A percentile compares a stretch with the other conserved stretches of the same genome.
Conservation (phyloP, 805 yeast genomes). For the Candida taoyuanica region DNA sequence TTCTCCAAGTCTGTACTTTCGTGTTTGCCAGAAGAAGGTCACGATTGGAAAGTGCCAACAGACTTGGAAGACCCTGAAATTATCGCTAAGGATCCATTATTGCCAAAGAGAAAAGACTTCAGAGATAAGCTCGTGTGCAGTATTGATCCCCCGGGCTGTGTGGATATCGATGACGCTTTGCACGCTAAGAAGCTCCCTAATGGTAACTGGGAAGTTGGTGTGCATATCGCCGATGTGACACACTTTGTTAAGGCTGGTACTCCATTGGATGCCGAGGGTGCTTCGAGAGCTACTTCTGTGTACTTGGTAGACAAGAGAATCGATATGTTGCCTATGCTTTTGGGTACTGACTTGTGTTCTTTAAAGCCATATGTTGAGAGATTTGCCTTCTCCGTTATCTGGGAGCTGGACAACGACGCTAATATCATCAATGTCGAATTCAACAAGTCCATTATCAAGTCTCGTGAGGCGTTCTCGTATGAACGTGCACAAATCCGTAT, state of each 20-base stretch:
- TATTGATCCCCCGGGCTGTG: slow-evolving; percentile 97
- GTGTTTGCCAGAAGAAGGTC: slow-evolving; percentile 92
- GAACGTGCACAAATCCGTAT: slow-evolving; percentile 90
- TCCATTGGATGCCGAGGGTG: slow-evolving; percentile 92
- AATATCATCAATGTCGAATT: slow-evolving; percentile 74
- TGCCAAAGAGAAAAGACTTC: slow-evolving; percentile 69
- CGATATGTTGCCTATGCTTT: slow-evolving; percentile 93
- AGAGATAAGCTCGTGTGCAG: slow-evolving; percentile 89
- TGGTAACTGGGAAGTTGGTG: slow-evolving; percentile 97
- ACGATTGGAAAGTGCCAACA: slow-evolving; percentile 86
- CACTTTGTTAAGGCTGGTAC: slow-evolving; percentile 94
- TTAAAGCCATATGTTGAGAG: slow-evolving; percentile 93
- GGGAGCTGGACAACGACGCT: slow-evolving; percentile 91
- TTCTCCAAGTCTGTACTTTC: slow-evolving; percentile 87
- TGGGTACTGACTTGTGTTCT: slow-evolving; percentile 95
- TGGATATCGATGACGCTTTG: slow-evolving; percentile 96
- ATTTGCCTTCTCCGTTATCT: slow-evolving; percentile 89
- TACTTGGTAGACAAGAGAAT: slow-evolving; percentile 96
- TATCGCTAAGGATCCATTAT: slow-evolving; percentile 40
- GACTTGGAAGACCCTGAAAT: slow-evolving; percentile 50
- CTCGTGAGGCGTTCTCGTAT: slow-evolving; percentile 92
- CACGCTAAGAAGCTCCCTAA: slow-evolving; percentile 83
- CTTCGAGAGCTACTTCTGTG: slow-evolving; percentile 95
- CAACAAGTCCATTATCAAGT: slow-evolving; percentile 83
- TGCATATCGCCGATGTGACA: slow-evolving; percentile 98